Evolutionary conservation across 1,139 yeast species (phyloP).

Genomic region (Hyphopichia burtonii): DNA sequence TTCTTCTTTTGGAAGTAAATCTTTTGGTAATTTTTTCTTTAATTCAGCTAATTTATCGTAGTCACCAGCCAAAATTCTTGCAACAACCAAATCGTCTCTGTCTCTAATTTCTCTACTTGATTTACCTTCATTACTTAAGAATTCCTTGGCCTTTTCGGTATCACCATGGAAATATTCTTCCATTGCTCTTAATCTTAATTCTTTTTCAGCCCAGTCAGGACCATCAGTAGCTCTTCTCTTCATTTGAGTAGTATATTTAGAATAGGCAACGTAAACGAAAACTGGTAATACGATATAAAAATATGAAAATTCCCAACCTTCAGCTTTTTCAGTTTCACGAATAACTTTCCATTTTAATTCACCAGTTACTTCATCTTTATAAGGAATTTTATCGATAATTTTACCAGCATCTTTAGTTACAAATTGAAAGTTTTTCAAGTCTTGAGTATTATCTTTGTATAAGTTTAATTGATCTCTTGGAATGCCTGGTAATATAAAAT

Average conservation of each 20-base stretch:
- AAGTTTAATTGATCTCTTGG: conserved; percentile 57
- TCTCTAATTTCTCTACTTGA: conserved; percentile 60
- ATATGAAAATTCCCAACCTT: conserved; percentile 84
- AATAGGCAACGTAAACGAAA: conserved; percentile 41
- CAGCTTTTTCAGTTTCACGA: conserved; percentile 70
- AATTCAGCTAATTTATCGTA: conserved; percentile 77
- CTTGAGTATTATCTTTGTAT: conserved; percentile 62
- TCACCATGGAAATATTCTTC: conserved; percentile 63
- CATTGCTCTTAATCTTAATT: conserved; percentile 77
- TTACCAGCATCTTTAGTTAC: conserved; percentile 62
- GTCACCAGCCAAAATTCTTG: conserved; percentile 80
- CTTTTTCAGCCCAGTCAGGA: conserved; percentile 82
- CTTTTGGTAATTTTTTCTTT: conserved; percentile 51
- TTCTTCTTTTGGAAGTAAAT: conserved; percentile 38
- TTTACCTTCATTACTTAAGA: conserved; percentile 56
- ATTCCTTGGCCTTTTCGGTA: conserved; percentile 54
- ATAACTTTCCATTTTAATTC: conserved; percentile 78
- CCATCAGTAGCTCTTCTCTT: conserved; percentile 45
- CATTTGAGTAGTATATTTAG: conserved; percentile 48
- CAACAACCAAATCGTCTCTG: conserved; percentile 77
- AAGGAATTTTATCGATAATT: conserved; percentile 82
- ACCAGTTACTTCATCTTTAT: conserved; percentile 75
- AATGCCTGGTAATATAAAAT: conserved; percentile 55
- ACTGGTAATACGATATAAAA: conserved; percentile 71
- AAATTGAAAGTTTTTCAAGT: conserved; percentile 59